Percentiles rank a stretch among this genome's conserved stretches.
These are phyloP conservation scores for Glebionis coronaria DNA, from an alignment of 129 eudicot species.

Conservation along the genomic window DNA sequence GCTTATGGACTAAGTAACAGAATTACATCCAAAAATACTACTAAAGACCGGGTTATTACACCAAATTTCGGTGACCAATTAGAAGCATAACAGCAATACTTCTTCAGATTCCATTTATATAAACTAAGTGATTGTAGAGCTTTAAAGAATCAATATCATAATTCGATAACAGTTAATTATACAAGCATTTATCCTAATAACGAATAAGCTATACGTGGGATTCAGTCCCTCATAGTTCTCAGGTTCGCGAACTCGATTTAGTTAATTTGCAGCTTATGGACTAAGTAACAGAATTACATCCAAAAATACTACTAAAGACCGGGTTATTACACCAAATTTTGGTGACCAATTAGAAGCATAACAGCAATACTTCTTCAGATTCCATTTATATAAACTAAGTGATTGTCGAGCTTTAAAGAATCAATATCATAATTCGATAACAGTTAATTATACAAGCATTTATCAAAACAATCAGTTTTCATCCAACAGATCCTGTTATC, in stretches of 20 bases:
- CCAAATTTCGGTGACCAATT: no score
- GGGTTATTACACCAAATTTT: no score
- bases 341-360: neutral
- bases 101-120: neutral
- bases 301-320: neutral
- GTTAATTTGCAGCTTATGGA: neutral
- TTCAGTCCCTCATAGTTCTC: neutral
- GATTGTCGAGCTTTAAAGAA: no score
- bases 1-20: neutral
- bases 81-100: neutral
- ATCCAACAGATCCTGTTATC: no score
- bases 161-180: no score
- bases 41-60: no score
- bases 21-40: neutral
- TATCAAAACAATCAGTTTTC: no score
- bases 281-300: neutral
- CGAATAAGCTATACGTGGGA: neutral
- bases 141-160: no score
- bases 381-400: no score
- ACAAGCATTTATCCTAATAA: neutral
- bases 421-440: no score
- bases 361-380: neutral
- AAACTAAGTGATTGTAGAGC: no score
- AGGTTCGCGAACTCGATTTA: neutral
- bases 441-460: no score